phyloP scores from a whole-genome alignment of 805 yeast genomes.

The Kluyveromyces wickerhamii region DNA sequence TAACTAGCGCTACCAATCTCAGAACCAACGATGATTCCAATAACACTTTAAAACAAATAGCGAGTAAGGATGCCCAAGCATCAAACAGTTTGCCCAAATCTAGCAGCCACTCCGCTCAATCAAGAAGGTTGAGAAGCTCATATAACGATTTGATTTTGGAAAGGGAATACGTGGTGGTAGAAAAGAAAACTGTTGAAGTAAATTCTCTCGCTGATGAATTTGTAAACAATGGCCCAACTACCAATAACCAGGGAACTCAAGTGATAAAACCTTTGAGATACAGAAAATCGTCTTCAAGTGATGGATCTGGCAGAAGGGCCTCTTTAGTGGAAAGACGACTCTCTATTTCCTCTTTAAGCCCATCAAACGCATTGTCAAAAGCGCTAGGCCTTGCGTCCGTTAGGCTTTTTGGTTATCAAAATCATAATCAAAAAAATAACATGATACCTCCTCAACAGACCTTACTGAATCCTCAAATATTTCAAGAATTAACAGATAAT shows the following conservation, averaged over 20 bases:
- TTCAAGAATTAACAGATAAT: slow-evolving; percentile 27
- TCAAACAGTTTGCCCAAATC: too few relatives aligned
- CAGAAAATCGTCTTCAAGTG: slow-evolving; percentile 37
- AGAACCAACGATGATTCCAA: background rate
- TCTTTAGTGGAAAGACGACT: slow-evolving; percentile 56
- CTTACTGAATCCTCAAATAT: slow-evolving; percentile 21
- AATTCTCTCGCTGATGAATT: slow-evolving; percentile 93
- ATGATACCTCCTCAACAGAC: slow-evolving; percentile 10
- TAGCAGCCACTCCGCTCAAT: too few relatives aligned
- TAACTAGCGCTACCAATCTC: background rate
- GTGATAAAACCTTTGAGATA: slow-evolving; percentile 30
- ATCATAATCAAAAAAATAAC: slow-evolving; percentile 15
- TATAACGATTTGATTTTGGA: slow-evolving; percentile 46
- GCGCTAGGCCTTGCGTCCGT: slow-evolving; percentile 86
- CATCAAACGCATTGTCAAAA: slow-evolving; percentile 80
- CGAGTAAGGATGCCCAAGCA: too few relatives aligned
- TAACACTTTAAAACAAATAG: background rate
- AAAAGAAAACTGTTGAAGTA: slow-evolving; percentile 89
- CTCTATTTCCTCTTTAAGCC: slow-evolving; percentile 59
- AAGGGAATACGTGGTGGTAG: slow-evolving; percentile 88
- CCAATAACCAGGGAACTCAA: slow-evolving; percentile 30
- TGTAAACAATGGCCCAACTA: slow-evolving; percentile 45
- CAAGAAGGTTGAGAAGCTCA: slow-evolving; percentile 3
- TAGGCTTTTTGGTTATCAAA: slow-evolving; percentile 60
- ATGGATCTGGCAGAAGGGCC: slow-evolving; percentile 49